These are phyloP conservation scores for Leccinum longicurvipes DNA, from an alignment of 768 basidiomycete species.

Conservation along the genomic window DNA sequence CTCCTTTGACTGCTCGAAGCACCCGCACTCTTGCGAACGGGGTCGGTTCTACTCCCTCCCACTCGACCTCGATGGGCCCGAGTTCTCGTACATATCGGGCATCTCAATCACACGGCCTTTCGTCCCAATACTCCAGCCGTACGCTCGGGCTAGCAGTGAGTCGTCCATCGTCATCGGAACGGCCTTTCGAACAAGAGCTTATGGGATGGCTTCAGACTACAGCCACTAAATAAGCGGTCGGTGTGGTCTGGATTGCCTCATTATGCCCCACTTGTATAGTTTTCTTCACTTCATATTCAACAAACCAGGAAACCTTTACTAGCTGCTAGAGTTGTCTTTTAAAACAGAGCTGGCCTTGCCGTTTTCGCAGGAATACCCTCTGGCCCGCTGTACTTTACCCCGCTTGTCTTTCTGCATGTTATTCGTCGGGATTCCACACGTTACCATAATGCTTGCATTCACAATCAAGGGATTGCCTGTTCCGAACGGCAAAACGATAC, in stretches of 20 bases:
- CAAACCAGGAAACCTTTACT: slow-evolving; percentile 18
- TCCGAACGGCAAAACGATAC: background rate
- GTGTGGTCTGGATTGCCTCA: slow-evolving; percentile 12
- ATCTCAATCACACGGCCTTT: slow-evolving; percentile 66
- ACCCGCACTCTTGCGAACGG: slow-evolving; percentile 51
- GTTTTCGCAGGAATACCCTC: slow-evolving; percentile 34
- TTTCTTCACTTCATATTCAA: slow-evolving; percentile 8
- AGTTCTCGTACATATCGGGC: slow-evolving; percentile 64
- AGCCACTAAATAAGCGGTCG: slow-evolving; percentile 28
- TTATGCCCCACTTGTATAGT: slow-evolving; percentile 1
- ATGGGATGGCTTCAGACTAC: slow-evolving; percentile 37
- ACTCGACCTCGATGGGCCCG: slow-evolving; percentile 55
- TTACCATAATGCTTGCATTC: slow-evolving; percentile 39
- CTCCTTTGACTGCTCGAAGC: too few relatives aligned
- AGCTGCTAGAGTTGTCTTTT: slow-evolving; percentile 28
- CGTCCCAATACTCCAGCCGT: slow-evolving; percentile 73
- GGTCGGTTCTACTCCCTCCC: slow-evolving; percentile 56
- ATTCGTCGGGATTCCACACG: slow-evolving; percentile 35
- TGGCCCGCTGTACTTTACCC: slow-evolving; percentile 42
- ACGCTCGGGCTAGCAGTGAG: slow-evolving; percentile 71
- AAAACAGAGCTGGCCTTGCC: slow-evolving; percentile 37
- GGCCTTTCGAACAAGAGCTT: slow-evolving; percentile 35
- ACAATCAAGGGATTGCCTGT: slow-evolving; percentile 23
- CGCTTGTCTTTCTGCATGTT: slow-evolving; percentile 32
- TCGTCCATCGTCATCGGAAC: slow-evolving; percentile 35